Percentiles rank a stretch among this genome's conserved stretches.
phyloP scores from a whole-genome alignment of 345 rosid species.

The Hibiscus mutabilis region DNA sequence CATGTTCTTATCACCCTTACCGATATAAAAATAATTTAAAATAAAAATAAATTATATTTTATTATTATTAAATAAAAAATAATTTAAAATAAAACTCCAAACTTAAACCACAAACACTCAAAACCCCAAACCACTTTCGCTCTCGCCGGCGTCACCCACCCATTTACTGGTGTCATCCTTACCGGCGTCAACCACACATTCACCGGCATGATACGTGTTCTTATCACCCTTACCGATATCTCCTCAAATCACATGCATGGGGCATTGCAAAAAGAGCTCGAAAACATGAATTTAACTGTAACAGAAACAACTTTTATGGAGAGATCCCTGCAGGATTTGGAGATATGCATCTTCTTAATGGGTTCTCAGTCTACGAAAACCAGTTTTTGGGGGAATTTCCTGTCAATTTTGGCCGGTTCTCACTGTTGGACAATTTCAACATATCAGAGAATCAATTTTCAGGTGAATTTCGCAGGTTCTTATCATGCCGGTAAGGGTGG shows the following conservation, averaged over 20 bases:
- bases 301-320: conserved; percentile 52
- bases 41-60: too few species aligned
- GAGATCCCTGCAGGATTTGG: conserved; percentile 64
- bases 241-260: conserved; percentile 51
- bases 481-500: conserved; percentile 17
- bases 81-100: too few species aligned
- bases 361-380: conserved; percentile 60
- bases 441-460: conserved; percentile 72
- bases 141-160: too few species aligned
- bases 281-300: conserved; percentile 35
- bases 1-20: too few species aligned
- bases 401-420: conserved; percentile 48
- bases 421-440: conserved; percentile 48
- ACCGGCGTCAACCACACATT: too few species aligned
- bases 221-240: conserved; percentile 24
- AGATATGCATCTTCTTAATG: conserved; percentile 40
- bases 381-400: conserved; percentile 68
- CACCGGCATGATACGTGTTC: too few species aligned
- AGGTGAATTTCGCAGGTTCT: conserved; percentile 61
- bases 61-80: too few species aligned
- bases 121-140: too few species aligned
- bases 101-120: too few species aligned
- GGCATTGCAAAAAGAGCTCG: conserved; percentile 45
- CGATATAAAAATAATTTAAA: too few species aligned
- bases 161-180: too few species aligned